These are phyloP conservation scores for Fusarium anguioides DNA, from an alignment of 2,329 filamentous ascomycete species.

Conservation along the genomic window DNA sequence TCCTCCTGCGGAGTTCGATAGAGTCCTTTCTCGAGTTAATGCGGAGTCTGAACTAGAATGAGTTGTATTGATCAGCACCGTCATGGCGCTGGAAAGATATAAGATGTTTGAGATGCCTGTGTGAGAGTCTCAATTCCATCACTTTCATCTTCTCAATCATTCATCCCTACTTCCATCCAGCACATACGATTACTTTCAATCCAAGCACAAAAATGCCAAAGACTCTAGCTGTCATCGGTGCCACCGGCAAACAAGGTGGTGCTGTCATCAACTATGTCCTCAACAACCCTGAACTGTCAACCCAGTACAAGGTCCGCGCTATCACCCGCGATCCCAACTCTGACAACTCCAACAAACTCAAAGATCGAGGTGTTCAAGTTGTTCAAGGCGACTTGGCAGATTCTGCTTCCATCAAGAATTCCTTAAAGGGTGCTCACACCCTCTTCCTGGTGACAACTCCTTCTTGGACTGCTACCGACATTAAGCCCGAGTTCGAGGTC, in stretches of 20 bases:
- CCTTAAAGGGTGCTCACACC: conserved; percentile 58
- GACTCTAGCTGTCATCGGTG: conserved; percentile 60
- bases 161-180: too few species aligned
- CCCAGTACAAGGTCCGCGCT: conserved; percentile 60
- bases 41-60: background rate
- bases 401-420: conserved; percentile 52
- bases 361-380: conserved; percentile 47
- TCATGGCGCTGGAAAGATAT: background rate
- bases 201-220: conserved; percentile 44
- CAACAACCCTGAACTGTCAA: conserved; percentile 56
- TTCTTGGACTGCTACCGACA: conserved; percentile 49
- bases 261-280: conserved; percentile 60
- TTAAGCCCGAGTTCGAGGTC: conserved; percentile 51
- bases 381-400: conserved; percentile 55
- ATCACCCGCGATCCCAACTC: conserved; percentile 60
- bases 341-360: conserved; percentile 47
- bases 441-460: conserved; percentile 61
- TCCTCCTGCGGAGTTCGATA: background rate
- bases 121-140: background rate
- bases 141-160: background rate
- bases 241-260: conserved; percentile 64
- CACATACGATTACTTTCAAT: too few species aligned
- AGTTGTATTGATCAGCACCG: background rate
- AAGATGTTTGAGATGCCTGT: background rate
- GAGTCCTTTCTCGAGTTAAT: background rate